Base-by-base conservation (phyloP, 2,329 filamentous ascomycete species). In the Colletotrichum liriopes region DNA sequence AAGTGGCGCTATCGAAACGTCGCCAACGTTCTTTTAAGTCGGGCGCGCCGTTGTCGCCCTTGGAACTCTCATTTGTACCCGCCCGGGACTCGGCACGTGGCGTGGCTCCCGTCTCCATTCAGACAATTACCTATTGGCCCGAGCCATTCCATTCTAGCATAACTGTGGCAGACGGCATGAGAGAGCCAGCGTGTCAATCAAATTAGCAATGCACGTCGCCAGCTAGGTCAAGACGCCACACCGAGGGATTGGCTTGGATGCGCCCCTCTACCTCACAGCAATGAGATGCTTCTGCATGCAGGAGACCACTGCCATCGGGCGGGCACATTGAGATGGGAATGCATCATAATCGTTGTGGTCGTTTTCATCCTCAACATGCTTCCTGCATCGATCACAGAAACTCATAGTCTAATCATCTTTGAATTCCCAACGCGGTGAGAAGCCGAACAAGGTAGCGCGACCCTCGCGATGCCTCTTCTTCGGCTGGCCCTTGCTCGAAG, bases 21-120 rank as follows among this genome's bases (percentile, higher is more conserved):
- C 26, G 59, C 52, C 59, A 72, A 60, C 65, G 66, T 65, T 51
- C 52, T 59, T 39, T 51, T 51, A 45, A 45, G 65, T 20, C 45
- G 26, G 45, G 20, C 43, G 52, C 65, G 58, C 66, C 66, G 58
- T 70, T 72, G 43, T 61, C 26, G 54, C 59, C 41, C 54, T 54
- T 43, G 45, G 37, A 35, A n/a, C n/a, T 47, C 41, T 56, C n/a
- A 59, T 56, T 71, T 12, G 26, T 58, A 58, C 52, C 65, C 65
- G 52, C 51, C 49, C 63, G 45, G 37, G 43, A 49, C 43, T 47
- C n/a, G 58, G 66, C 70, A 72, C 54, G 70, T 65, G 70, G 70
- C 54, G 47, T 70, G 52, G 51, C 51, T 61, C 26, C 65, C 58
- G 41, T 29, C 39, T 32, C n/a, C 49, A 3, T 26, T 47, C 56